Percentiles rank a stretch among this genome's conserved stretches.
These are phyloP conservation scores for Spizellomyces sp. DNA, from an alignment of 192 early-diverging fungal species.

Conservation along the genomic window DNA sequence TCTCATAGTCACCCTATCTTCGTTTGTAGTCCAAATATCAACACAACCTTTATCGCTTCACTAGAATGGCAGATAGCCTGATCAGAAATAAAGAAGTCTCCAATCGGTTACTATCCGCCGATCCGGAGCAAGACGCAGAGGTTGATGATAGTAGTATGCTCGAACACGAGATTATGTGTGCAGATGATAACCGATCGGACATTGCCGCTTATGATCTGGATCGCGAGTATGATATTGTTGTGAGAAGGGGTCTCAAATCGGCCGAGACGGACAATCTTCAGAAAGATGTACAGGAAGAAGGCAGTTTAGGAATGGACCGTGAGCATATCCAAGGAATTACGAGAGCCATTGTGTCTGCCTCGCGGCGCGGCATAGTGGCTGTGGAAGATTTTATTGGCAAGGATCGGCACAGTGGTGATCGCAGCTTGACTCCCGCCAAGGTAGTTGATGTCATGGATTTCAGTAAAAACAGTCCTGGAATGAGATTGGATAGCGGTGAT, in stretches of 20 bases:
- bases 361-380: background rate
- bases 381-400: background rate
- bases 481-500: background rate
- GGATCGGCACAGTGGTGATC: background rate
- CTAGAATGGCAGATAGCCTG: background rate
- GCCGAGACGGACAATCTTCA: background rate
- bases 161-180: background rate
- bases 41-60: background rate
- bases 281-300: background rate
- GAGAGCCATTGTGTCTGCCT: background rate
- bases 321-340: background rate
- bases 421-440: background rate
- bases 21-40: background rate
- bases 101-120: background rate
- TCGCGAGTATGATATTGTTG: background rate
- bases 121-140: background rate
- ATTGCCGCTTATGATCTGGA: background rate
- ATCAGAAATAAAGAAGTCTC: background rate
- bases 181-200: background rate
- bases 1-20: background rate
- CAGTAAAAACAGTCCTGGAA: background rate
- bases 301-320: background rate
- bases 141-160: background rate
- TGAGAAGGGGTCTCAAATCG: background rate
- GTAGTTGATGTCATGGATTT: background rate